These are phyloP conservation scores for Lentinus polychrous DNA, from an alignment of 1,284 basidiomycete species.

Conservation along the genomic window DNA sequence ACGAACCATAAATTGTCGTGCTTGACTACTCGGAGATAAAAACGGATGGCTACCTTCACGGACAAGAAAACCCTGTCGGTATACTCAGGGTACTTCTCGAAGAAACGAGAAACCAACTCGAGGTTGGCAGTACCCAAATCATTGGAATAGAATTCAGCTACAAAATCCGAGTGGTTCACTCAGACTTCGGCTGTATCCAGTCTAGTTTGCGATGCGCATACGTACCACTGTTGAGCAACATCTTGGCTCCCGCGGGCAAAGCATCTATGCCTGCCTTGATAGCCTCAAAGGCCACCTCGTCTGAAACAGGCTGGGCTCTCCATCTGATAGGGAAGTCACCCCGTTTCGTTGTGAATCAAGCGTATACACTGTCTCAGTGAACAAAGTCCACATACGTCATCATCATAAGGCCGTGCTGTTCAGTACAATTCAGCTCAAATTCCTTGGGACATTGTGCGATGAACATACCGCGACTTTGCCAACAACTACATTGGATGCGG, in stretches of 20 bases:
- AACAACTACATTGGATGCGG: constrained; percentile 24
- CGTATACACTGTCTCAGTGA: too few relatives aligned
- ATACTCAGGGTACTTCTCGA: constrained; percentile 46
- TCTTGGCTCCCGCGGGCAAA: constrained; percentile 38
- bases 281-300: constrained; percentile 51
- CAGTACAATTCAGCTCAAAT: constrained; percentile 1
- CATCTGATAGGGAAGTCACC: constrained; percentile 23
- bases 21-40: constrained; percentile 5
- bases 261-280: constrained; percentile 59
- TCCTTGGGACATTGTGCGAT: too few relatives aligned
- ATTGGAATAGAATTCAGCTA: constrained; percentile 38
- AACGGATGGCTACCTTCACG: constrained; percentile 25
- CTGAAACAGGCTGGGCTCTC: constrained; percentile 34
- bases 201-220: neutral
- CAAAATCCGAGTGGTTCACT: neutral
- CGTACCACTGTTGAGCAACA: constrained; percentile 42
- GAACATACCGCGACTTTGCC: constrained; percentile 31
- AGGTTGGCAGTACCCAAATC: constrained; percentile 31
- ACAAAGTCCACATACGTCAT: constrained; percentile 33
- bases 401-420: constrained; percentile 46
- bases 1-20: constrained; percentile 1
- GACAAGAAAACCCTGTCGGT: constrained; percentile 43
- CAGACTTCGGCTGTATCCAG: neutral
- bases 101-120: constrained; percentile 37
- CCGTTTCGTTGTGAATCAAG: too few relatives aligned